Percentiles rank a stretch among this genome's conserved stretches.
Evolutionary conservation across 768 basidiomycete species (phyloP).

Genomic region (Rhodocollybia butyracea): DNA sequence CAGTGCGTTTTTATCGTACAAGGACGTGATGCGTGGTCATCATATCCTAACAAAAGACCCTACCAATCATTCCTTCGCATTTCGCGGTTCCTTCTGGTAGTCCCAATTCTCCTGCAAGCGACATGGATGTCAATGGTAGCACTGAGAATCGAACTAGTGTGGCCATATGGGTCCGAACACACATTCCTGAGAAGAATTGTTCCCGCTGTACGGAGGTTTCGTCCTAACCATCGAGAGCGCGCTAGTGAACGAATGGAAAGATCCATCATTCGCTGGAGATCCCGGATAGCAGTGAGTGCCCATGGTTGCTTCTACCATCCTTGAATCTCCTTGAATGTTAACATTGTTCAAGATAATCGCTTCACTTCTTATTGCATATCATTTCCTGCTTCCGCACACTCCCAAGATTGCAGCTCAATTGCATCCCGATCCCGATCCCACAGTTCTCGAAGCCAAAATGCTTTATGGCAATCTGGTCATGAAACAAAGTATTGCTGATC

Average conservation of each 20-base stretch:
- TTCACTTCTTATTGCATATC: not conserved
- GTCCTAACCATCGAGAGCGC: not conserved
- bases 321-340: not conserved
- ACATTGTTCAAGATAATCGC: not conserved
- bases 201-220: not conserved
- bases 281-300: not conserved
- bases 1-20: constrained; percentile 1
- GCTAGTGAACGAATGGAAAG: not conserved
- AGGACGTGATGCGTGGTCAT: not conserved
- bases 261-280: not conserved
- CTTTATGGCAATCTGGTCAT: not conserved
- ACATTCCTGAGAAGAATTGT: not conserved
- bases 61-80: not conserved
- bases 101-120: not conserved
- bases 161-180: not conserved
- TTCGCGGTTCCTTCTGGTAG: not conserved
- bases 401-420: not conserved
- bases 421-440: not conserved
- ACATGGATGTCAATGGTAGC: not conserved
- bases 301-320: too few species aligned
- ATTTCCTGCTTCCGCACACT: not conserved
- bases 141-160: not conserved
- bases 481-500: constrained; percentile 23
- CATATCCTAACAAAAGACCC: not conserved
- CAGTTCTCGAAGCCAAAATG: not conserved